A percentile compares a stretch with the other conserved stretches of the same genome.
These are phyloP conservation scores for Aspergillus sp. DNA, from an alignment of 2,329 filamentous ascomycete genomes.

Conservation along the genomic window DNA sequence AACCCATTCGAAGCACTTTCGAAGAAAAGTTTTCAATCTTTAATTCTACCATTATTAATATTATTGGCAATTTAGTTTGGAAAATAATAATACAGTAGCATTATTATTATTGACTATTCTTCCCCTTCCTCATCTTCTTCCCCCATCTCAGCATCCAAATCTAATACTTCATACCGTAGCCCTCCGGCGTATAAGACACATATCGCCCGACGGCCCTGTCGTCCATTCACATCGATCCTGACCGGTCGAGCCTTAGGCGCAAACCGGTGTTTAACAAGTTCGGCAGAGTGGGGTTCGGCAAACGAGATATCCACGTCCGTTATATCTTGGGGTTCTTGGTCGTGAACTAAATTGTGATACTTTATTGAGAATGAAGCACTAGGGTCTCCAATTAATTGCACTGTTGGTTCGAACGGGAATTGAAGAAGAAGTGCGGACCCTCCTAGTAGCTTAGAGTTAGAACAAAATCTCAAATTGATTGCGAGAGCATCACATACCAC, in stretches of 20 bases:
- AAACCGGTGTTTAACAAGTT: conserved; percentile 50
- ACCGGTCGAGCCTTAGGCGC: conserved; percentile 47
- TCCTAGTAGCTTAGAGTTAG: conserved; percentile 14
- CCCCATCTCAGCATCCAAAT: conserved; percentile 50
- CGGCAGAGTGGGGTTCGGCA: conserved; percentile 15
- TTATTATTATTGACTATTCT: conserved; percentile 12
- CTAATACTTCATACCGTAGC: conserved; percentile 56
- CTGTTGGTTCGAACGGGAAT: conserved; percentile 29
- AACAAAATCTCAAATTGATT: neutral
- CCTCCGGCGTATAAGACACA: conserved; percentile 56
- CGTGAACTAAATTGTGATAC: conserved; percentile 22
- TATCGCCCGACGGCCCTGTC: conserved; percentile 52
- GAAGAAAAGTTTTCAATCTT: neutral
- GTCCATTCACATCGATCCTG: conserved; percentile 56
- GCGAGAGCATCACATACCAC: conserved; percentile 23
- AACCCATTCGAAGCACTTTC: conserved; percentile 3
- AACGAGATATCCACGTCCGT: conserved; percentile 23
- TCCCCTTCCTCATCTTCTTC: conserved; percentile 29
- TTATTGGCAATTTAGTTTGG: neutral
- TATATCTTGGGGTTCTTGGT: conserved; percentile 13
- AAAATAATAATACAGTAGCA: too few relatives aligned
- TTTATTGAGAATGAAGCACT: conserved; percentile 16
- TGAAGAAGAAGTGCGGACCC: conserved; percentile 35
- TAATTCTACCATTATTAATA: neutral
- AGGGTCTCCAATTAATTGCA: conserved; percentile 8